Conservation (phyloP, 495 filamentous ascomycete species). For the Chaetomium cochliodes region DNA sequence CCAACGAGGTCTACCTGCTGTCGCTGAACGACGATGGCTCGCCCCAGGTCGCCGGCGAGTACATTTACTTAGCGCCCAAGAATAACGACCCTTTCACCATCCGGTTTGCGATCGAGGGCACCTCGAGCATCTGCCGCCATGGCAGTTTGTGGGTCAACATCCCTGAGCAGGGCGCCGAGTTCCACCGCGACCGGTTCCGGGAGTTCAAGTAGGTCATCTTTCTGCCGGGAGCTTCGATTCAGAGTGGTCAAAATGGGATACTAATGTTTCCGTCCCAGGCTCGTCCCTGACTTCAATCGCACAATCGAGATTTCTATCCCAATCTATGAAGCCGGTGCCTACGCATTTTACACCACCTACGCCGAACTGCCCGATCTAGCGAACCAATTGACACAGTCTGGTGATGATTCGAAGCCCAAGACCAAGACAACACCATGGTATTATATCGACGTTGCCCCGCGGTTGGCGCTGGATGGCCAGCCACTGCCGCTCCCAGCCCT, state of each 20-base stretch:
- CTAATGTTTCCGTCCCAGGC: conserved; percentile 48
- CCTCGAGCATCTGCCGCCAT: conserved; percentile 89
- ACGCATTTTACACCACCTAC: conserved; percentile 94
- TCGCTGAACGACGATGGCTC: conserved; percentile 89
- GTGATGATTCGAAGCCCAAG: conserved; percentile 33
- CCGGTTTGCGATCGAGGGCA: conserved; percentile 91
- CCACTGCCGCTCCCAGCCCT: conserved; percentile 79
- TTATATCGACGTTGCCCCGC: conserved; percentile 91
- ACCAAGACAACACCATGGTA: conserved; percentile 68
- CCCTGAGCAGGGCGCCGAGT: conserved; percentile 69
- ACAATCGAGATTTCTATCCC: conserved; percentile 85
- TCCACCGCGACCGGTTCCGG: conserved; percentile 72
- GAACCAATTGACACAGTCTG: conserved; percentile 48
- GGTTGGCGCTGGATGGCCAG: conserved; percentile 66
- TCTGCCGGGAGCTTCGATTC: neutral
- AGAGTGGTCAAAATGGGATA: neutral
- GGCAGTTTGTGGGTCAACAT: conserved; percentile 97
- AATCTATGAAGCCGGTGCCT: conserved; percentile 80
- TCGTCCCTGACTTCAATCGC: conserved; percentile 88
- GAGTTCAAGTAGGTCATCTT: conserved; percentile 73
- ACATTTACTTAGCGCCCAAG: conserved; percentile 85
- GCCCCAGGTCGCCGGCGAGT: conserved; percentile 83
- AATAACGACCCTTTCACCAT: conserved; percentile 68
- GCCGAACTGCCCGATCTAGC: conserved; percentile 79
- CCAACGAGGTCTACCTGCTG: conserved; percentile 75